Conservation (phyloP, 2,329 filamentous ascomycete species). For the Arthrobotrys iridis region DNA sequence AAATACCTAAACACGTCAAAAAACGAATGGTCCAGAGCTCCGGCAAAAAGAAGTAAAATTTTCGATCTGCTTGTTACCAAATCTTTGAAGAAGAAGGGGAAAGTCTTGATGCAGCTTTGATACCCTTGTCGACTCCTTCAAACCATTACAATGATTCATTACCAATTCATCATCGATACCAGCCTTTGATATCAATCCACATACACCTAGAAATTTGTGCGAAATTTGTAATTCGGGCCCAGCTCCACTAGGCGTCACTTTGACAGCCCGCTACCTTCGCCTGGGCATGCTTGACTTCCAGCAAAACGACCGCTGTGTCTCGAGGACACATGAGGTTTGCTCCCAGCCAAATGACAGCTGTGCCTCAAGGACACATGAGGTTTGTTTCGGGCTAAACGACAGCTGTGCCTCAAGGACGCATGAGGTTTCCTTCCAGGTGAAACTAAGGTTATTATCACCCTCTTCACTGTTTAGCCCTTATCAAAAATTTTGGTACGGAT, state of each 20-base stretch:
- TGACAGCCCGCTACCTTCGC: neutral
- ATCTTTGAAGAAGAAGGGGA: neutral
- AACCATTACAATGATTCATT: neutral
- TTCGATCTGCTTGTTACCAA: neutral
- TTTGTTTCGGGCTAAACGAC: neutral
- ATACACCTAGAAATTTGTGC: neutral
- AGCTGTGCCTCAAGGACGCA: neutral
- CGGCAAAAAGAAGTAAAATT: constrained; percentile 67
- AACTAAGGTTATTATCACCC: constrained; percentile 23
- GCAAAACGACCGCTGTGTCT: neutral
- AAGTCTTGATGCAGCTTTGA: too few species aligned
- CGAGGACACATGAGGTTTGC: neutral
- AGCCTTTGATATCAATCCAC: neutral
- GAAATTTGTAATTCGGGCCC: constrained; percentile 14
- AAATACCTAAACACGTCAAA: constrained; percentile 96
- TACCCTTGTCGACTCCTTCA: constrained; percentile 5
- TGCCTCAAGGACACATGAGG: too few species aligned
- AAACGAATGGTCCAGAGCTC: constrained; percentile 79
- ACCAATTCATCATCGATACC: neutral
- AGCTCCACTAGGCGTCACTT: neutral
- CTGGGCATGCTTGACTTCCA: constrained; percentile 13
- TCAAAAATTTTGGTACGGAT: too few species aligned
- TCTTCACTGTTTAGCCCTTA: neutral
- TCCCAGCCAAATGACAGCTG: neutral
- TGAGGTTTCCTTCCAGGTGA: neutral